Evolutionary conservation across 176 grass and related monocot genomes (phyloP).

Genomic region (Carex littledalei): DNA sequence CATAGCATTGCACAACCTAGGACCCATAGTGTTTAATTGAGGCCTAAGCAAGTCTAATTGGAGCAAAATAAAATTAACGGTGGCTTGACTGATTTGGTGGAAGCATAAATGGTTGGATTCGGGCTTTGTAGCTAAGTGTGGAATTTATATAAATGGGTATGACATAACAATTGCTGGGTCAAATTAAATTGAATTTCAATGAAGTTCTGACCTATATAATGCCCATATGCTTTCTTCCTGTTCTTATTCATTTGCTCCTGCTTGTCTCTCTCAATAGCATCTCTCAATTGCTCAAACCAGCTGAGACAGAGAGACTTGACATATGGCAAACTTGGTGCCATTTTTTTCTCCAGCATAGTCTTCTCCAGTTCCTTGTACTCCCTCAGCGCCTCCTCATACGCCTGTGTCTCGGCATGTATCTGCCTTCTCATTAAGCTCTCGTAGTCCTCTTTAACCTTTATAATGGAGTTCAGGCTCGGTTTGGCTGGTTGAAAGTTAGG

Average conservation of each 20-base stretch:
- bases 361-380: slow-evolving; percentile 88
- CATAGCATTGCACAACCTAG: too few species aligned
- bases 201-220: slow-evolving; percentile 39
- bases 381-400: slow-evolving; percentile 69
- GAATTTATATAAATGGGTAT: not conserved
- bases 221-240: slow-evolving; percentile 59
- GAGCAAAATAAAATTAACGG: not conserved
- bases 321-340: slow-evolving; percentile 74
- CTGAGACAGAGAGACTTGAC: slow-evolving; percentile 81
- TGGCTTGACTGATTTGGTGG: not conserved
- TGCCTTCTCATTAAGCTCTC: slow-evolving; percentile 57
- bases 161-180: not conserved
- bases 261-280: slow-evolving; percentile 69
- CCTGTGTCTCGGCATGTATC: slow-evolving; percentile 86
- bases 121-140: not conserved
- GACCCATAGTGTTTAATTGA: too few species aligned
- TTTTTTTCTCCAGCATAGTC: slow-evolving; percentile 82
- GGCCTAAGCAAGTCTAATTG: not conserved
- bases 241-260: slow-evolving; percentile 44
- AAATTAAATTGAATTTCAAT: slow-evolving; percentile 3
- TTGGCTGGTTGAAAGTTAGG: not conserved
- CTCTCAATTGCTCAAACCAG: slow-evolving; percentile 89
- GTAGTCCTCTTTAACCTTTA: slow-evolving; percentile 23
- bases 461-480: not conserved
- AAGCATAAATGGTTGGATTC: not conserved